These are phyloP conservation scores for Thraustochytrium striatum DNA, from an alignment of 352 stramenopile species.

Conservation along the genomic window DNA sequence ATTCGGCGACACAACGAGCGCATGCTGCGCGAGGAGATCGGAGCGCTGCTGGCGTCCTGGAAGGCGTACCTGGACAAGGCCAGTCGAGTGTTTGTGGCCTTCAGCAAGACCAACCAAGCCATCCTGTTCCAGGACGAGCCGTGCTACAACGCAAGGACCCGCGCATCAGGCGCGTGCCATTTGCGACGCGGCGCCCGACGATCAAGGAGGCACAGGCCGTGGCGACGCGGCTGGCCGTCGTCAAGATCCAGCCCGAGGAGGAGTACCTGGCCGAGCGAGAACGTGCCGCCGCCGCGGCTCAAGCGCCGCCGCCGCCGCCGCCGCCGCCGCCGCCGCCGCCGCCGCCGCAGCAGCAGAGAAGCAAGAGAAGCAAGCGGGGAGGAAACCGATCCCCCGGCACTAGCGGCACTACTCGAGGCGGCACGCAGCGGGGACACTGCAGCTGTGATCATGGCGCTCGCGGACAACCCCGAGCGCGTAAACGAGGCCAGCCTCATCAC, in stretches of 20 bases:
- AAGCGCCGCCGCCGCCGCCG: background rate
- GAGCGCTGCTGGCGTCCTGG: constrained; percentile 32
- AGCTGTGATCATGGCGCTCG: background rate
- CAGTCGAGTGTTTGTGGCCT: constrained; percentile 23
- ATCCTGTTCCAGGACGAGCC: constrained; percentile 42
- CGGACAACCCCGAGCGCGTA: background rate
- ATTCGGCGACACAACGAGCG: constrained; percentile 45
- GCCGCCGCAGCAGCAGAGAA: background rate
- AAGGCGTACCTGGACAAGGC: background rate
- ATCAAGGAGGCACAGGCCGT: constrained; percentile 39
- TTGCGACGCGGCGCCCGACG: constrained; percentile 22
- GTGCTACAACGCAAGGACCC: constrained; percentile 20
- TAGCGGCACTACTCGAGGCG: constrained; percentile 3
- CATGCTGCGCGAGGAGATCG: constrained; percentile 44
- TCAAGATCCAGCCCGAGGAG: background rate
- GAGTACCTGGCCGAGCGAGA: background rate
- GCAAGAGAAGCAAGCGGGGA: background rate
- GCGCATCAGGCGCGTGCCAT: constrained; percentile 23
- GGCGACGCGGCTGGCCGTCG: background rate
- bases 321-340: background rate
- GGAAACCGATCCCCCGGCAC: background rate
- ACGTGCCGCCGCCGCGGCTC: background rate
- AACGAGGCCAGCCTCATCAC: background rate
- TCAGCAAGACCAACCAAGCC: constrained; percentile 31
- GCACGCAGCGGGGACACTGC: background rate